Percentiles rank a stretch among this genome's conserved stretches.
Evolutionary conservation across 495 filamentous ascomycete species (phyloP).

Genomic region (Massariosphaeria phaeospora): DNA sequence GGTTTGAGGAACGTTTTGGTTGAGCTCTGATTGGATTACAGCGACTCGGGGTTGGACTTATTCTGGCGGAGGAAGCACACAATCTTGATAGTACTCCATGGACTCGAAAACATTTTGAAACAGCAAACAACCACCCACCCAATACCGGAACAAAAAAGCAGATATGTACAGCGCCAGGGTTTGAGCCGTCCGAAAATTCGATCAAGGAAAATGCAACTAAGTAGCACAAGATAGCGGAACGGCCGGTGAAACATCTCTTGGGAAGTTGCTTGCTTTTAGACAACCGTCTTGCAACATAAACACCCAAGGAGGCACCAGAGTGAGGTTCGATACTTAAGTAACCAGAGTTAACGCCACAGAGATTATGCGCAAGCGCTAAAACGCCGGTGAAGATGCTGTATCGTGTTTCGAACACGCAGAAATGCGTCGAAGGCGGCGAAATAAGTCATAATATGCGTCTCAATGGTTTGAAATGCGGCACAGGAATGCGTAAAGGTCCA

Average conservation of each 20-base stretch:
- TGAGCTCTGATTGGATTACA: too few relatives aligned
- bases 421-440: slow-evolving; percentile 6
- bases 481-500: slow-evolving; percentile 1
- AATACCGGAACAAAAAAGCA: not conserved
- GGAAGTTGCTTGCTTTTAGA: slow-evolving; percentile 20
- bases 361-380: slow-evolving; percentile 32
- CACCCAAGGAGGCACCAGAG: slow-evolving; percentile 17
- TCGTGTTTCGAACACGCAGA: slow-evolving; percentile 15
- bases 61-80: too few relatives aligned
- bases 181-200: too few relatives aligned
- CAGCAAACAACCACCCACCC: slow-evolving; percentile 3
- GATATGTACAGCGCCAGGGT: too few relatives aligned
- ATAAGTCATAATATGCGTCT: slow-evolving; percentile 1
- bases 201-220: too few relatives aligned
- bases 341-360: slow-evolving; percentile 25
- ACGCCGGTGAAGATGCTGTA: slow-evolving; percentile 29
- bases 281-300: slow-evolving; percentile 23
- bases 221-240: not conserved
- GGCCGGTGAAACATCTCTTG: slow-evolving; percentile 16
- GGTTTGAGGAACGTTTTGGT: too few relatives aligned
- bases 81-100: too few relatives aligned
- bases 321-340: too few relatives aligned
- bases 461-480: not conserved
- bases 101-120: not conserved
- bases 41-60: too few relatives aligned